Base-by-base conservation (phyloP, 495 filamentous ascomycete genomes). In the Astrothelium subdiscretum region DNA sequence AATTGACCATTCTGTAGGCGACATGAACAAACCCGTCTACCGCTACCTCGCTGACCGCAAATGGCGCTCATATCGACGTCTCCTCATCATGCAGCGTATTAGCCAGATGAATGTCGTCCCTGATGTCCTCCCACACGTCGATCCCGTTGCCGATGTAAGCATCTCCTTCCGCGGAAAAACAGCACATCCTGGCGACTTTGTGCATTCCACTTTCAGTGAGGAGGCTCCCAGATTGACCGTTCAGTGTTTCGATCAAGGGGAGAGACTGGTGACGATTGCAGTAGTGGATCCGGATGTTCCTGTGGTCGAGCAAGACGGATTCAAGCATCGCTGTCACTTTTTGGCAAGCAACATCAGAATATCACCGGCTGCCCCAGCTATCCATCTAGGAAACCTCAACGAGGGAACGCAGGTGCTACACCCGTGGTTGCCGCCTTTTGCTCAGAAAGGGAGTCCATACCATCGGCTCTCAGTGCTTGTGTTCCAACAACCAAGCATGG, bases 11-110 rank as follows among this genome's bases (percentile, higher is more conserved):
- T 38, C 60, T 61, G 24, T 58, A 96, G 91, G 89, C 58, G 90
- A 97, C 71, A 92, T 97, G 92, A 86, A 83, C 75, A 94, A 95
- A 74, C 95, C 94, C 40, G 88, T 99, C 72, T 99, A 99, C 79
- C 90, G 92, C 42, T 86, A 87, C 71, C 84, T 97, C 57, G 88
- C 92, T 59, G 82, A 97, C 71, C 77, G 78, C 60, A 89, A 92
- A 78, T 99, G 95, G 95, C 83, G 87, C 63, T 79, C 85, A 65
- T 89, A 91, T 76, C 83, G 86, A 64, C 84, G 83, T 52, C 81
- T 80, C 58, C 77, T 97, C 62, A 79, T 95, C 57, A 80, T 86
- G 64, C 95, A 99, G 76, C 85, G 94, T 68, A 87, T 99, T 68
- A 79, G 83, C 26, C 91, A 96, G 73, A 88, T 97, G 79, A 79